Evolutionary conservation across 495 filamentous ascomycete genomes (phyloP), one percentile per base, ranked within the genome.

Genomic region (Aspergillus coremiiformis): DNA sequence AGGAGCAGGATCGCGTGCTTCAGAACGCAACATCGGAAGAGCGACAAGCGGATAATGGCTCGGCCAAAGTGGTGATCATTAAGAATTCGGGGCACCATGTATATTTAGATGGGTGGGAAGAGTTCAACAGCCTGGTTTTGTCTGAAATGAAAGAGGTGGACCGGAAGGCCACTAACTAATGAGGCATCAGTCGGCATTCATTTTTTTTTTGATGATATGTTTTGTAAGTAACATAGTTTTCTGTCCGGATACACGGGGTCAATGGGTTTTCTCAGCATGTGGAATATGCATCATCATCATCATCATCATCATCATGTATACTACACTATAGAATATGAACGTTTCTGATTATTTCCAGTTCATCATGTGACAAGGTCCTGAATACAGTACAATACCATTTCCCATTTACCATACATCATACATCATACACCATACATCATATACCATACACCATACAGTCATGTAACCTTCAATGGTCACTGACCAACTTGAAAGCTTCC

Each of bases 81-180:
- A 75, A 78, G 52, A 81, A 82, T 41, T 89, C 94, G 1, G 93
- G 93, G 0, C 93, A 98, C 65, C 93, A 98, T 71, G 60, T 98
- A 11, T 97, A 98, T 66, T 69, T 98, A n/a, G 93, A 98, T 61
- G 90, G 88, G 27, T 85, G 80, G 67, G 82, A 94, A 59, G 84
- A 95, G 61, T 98, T 97, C 66, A 98, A 98, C 66, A 66, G 77
- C 26, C 70, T 85, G 23, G 80, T 96, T 55, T 61, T 75, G 26
- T 30, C 49, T 2, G 59, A 61, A 70, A 83, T 97, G 84, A 79
- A 82, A 59, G 91, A 94, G 54, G 82, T 86, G 15, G 66, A 66
- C 96, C 96, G 11, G 96, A 60, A 71, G 96, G 92, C 65, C 96
- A 93, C 0, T 92, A 92, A 41, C 4, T 41, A 21, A 35, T 10